Conservation (phyloP, 2,329 filamentous ascomycete genomes). For the Xylariaceae sp. region DNA sequence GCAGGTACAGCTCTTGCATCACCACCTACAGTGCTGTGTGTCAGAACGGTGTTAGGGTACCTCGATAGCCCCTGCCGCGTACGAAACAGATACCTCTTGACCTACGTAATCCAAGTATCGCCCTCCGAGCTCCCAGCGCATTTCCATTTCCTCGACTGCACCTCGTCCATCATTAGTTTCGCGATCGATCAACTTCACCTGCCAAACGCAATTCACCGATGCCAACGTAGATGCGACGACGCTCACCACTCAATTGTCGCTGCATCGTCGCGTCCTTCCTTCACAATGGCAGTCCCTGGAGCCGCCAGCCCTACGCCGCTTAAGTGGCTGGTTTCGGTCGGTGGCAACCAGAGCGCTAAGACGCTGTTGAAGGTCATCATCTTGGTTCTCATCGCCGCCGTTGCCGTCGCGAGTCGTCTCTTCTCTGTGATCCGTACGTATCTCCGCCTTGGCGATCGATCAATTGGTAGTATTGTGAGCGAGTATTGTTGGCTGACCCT, state of each 20-base stretch:
- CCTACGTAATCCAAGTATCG: background rate
- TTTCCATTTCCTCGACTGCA: background rate
- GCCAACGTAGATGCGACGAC: conserved; percentile 27
- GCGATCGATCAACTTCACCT: background rate
- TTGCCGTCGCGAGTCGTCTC: conserved; percentile 85
- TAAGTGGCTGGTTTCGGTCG: conserved; percentile 58
- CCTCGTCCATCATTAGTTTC: background rate
- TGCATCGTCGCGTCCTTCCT: conserved; percentile 25
- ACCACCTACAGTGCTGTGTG: background rate
- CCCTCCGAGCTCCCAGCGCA: background rate
- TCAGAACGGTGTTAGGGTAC: background rate
- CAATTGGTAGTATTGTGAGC: background rate
- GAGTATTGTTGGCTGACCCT: background rate
- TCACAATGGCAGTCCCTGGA: conserved; percentile 37
- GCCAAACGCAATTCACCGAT: conserved; percentile 10
- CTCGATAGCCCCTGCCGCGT: conserved; percentile 7
- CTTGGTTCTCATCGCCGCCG: conserved; percentile 82
- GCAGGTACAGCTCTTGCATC: background rate
- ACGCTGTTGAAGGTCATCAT: conserved; percentile 85
- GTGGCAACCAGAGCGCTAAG: conserved; percentile 75
- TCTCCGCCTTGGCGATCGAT: conserved; percentile 7
- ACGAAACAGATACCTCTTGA: background rate
- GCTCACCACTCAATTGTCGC: conserved; percentile 18
- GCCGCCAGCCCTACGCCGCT: conserved; percentile 29
- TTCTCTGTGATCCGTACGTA: conserved; percentile 94